phyloP scores from a whole-genome alignment of 768 basidiomycete genomes.

The Boletus pseudopeckii region DNA sequence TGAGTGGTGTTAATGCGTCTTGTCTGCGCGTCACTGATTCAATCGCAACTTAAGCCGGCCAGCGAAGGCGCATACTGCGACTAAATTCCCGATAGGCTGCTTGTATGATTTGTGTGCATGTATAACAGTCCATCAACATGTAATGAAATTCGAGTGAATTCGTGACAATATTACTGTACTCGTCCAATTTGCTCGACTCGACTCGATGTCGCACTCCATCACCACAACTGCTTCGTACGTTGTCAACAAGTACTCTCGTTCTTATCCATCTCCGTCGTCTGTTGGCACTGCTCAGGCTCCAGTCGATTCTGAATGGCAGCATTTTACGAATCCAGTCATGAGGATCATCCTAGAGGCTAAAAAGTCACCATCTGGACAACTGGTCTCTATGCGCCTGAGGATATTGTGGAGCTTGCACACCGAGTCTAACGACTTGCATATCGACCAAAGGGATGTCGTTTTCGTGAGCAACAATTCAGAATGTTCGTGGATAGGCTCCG shows the following conservation, averaged over 20 bases:
- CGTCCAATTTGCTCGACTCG: neutral
- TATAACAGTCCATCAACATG: conserved; percentile 1
- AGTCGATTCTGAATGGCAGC: conserved; percentile 63
- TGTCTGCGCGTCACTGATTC: conserved; percentile 2
- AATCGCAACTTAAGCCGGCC: conserved; percentile 54
- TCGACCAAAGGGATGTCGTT: conserved; percentile 52
- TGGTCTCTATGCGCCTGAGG: conserved; percentile 63
- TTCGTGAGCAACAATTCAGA: conserved; percentile 50
- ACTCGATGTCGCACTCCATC: conserved; percentile 36
- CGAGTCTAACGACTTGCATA: conserved; percentile 34
- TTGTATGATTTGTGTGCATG: conserved; percentile 2
- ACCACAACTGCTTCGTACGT: conserved; percentile 56
- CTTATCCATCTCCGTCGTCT: conserved; percentile 40
- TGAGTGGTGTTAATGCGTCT: conserved; percentile 41
- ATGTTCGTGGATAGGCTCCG: neutral
- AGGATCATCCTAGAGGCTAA: conserved; percentile 59
- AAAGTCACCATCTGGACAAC: conserved; percentile 44
- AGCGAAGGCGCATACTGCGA: conserved; percentile 82
- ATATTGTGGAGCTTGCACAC: conserved; percentile 59
- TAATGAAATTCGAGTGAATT: neutral
- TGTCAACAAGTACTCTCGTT: conserved; percentile 65
- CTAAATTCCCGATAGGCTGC: conserved; percentile 31
- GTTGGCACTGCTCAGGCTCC: conserved; percentile 14
- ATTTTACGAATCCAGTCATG: conserved; percentile 69
- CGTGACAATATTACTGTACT: too few species aligned